Conservation (phyloP, 1,284 basidiomycete species). For the Puccinia sorghi region DNA sequence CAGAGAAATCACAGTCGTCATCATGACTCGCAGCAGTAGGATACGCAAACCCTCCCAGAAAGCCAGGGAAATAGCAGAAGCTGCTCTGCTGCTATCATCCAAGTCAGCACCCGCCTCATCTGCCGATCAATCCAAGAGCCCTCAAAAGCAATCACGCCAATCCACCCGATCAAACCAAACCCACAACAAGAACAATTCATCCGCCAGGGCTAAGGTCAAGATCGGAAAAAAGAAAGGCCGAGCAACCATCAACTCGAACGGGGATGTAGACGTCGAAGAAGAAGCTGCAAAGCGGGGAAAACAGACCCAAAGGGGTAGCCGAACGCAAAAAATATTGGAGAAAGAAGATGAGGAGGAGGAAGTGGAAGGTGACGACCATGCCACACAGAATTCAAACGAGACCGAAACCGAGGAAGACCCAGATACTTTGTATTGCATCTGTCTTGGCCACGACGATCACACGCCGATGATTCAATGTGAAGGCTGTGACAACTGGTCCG, state of each 20-base stretch:
- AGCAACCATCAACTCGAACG: conserved; percentile 36
- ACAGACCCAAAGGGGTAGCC: neutral
- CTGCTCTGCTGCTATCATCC: conserved; percentile 19
- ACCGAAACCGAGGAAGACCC: conserved; percentile 22
- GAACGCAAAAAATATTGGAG: neutral
- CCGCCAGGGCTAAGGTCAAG: conserved; percentile 36
- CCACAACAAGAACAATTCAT: neutral
- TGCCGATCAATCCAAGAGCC: conserved; percentile 10
- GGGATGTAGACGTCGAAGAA: conserved; percentile 40
- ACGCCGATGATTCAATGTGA: conserved; percentile 77
- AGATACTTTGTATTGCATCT: conserved; percentile 41
- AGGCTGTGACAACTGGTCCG: conserved; percentile 71
- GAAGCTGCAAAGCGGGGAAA: conserved; percentile 1
- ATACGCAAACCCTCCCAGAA: conserved; percentile 50
- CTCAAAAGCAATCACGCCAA: neutral
- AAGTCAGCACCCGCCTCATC: conserved; percentile 18
- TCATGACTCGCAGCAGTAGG: conserved; percentile 38
- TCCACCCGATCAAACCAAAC: neutral
- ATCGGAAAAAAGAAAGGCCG: conserved; percentile 36
- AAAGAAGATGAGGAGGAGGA: neutral
- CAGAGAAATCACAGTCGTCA: neutral
- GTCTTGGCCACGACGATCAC: conserved; percentile 64
- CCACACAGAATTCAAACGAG: neutral
- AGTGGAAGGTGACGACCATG: neutral
- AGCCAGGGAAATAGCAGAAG: conserved; percentile 47